These are phyloP conservation scores for Plasmodium inui DNA, from an alignment of 169 alveolate species.

Conservation along the genomic window DNA sequence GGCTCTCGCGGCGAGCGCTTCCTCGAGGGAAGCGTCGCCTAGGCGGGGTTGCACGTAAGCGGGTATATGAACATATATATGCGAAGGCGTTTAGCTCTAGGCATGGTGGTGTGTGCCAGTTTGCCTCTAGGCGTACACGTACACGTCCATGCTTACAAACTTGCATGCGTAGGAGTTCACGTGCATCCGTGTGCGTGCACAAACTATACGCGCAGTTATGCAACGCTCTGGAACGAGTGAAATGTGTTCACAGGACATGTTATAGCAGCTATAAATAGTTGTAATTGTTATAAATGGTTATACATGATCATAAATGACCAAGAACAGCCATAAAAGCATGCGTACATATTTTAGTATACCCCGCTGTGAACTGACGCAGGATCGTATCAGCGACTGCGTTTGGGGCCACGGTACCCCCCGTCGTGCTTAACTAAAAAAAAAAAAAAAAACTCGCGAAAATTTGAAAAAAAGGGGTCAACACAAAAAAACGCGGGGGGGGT, in stretches of 20 bases:
- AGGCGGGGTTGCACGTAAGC: not conserved
- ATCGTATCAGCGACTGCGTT: not conserved
- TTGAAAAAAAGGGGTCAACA: not conserved
- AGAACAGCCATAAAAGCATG: not conserved
- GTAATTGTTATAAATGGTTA: not conserved
- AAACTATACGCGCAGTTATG: not conserved
- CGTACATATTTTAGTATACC: not conserved
- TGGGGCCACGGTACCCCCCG: not conserved
- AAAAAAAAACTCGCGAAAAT: not conserved
- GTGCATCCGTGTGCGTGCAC: not conserved
- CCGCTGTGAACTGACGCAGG: not conserved
- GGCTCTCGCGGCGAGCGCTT: not conserved
- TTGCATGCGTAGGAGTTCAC: not conserved
- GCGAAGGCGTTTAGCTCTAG: not conserved
- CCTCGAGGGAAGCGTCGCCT: not conserved
- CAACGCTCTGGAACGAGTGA: not conserved
- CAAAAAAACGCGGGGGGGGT: not conserved
- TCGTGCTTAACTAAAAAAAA: not conserved
- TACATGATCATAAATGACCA: not conserved
- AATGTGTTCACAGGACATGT: not conserved
- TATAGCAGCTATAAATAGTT: not conserved
- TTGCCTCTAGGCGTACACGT: not conserved
- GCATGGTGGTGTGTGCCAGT: not conserved
- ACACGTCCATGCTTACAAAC: slow-evolving; percentile 5
- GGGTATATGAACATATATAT: not conserved